Conservation (phyloP, 164 flowering plant species). For the Vitis amurensis region DNA sequence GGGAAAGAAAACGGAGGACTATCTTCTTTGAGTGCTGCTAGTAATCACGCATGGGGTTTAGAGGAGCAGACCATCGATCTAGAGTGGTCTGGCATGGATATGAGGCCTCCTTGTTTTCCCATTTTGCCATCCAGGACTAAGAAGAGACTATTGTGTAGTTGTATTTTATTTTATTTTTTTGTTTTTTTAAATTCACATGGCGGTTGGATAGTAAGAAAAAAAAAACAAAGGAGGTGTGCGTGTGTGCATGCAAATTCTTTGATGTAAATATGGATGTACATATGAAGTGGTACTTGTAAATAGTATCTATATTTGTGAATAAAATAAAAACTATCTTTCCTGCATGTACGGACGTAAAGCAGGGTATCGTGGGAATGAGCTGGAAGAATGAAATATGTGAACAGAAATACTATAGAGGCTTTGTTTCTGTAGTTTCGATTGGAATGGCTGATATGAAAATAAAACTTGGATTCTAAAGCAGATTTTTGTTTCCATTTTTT, state of each 20-base stretch:
- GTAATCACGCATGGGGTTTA: too few species aligned
- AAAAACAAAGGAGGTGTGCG: neutral
- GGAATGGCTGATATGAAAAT: too few species aligned
- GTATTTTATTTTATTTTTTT: neutral
- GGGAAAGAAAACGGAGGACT: too few species aligned
- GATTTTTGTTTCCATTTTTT: too few species aligned
- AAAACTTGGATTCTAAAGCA: too few species aligned
- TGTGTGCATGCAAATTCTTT: conserved; percentile 24
- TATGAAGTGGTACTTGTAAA: conserved; percentile 17
- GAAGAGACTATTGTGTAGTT: conserved; percentile 11
- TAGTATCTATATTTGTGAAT: conserved; percentile 8
- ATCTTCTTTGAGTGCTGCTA: too few species aligned
- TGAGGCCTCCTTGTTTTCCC: neutral
- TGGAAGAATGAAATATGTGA: too few species aligned
- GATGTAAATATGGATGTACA: conserved; percentile 36
- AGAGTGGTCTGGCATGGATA: neutral
- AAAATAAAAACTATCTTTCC: neutral
- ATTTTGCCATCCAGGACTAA: conserved; percentile 1
- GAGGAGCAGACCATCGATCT: neutral
- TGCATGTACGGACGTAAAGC: too few species aligned
- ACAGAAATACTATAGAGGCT: too few species aligned
- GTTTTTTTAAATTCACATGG: neutral
- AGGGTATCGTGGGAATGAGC: too few species aligned
- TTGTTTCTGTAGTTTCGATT: too few species aligned
- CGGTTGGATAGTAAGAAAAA: neutral